These are phyloP conservation scores for Cercospora brassicicola DNA, from an alignment of 2,329 filamentous ascomycete species.

Conservation along the genomic window DNA sequence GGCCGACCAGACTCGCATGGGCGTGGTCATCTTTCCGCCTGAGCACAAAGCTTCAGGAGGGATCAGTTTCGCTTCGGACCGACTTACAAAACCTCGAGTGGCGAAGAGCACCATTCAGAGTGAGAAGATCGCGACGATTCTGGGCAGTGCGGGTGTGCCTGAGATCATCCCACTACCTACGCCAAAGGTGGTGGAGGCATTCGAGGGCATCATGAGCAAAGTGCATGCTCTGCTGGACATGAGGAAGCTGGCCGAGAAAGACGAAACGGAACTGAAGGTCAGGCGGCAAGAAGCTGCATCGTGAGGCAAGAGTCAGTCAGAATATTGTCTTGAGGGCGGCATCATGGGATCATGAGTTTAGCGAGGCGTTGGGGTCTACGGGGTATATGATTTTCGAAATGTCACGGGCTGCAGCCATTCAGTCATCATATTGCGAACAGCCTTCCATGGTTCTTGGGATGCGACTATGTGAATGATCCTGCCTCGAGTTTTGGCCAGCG, in stretches of 20 bases:
- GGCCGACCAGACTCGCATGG: conserved; percentile 77
- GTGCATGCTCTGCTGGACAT: conserved; percentile 66
- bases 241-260: conserved; percentile 71
- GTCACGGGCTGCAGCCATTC: too few relatives aligned
- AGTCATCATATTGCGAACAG: too few relatives aligned
- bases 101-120: conserved; percentile 77
- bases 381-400: too few relatives aligned
- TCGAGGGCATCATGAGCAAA: conserved; percentile 67
- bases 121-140: conserved; percentile 69
- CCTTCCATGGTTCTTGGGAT: too few relatives aligned
- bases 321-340: neutral
- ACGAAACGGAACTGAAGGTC: conserved; percentile 67
- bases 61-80: conserved; percentile 85
- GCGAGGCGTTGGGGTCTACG: conserved; percentile 1
- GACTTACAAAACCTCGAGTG: conserved; percentile 73
- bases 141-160: conserved; percentile 70
- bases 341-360: neutral
- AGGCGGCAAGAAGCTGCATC: conserved; percentile 45
- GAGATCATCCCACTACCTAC: conserved; percentile 73
- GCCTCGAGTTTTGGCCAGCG: too few relatives aligned
- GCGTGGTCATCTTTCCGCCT: conserved; percentile 60
- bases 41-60: conserved; percentile 83
- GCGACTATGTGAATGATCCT: too few relatives aligned
- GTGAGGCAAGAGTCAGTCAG: neutral
- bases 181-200: conserved; percentile 66